Percentiles rank a stretch among this genome's conserved stretches.
Conservation (phyloP, 257 asterid species). For the Fraxinus excelsior region DNA sequence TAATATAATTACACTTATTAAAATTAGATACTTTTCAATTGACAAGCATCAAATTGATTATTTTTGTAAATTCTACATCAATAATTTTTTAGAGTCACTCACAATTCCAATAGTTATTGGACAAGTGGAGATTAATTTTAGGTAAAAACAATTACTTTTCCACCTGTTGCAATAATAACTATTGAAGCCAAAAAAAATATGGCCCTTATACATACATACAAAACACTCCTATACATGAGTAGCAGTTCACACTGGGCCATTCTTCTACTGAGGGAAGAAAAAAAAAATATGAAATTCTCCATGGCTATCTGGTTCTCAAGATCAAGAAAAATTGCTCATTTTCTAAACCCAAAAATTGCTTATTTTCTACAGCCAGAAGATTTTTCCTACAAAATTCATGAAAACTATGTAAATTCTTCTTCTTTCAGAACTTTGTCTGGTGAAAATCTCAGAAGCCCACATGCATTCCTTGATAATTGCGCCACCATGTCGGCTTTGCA, state of each 20-base stretch:
- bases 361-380: slow-evolving; percentile 10
- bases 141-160: too few relatives aligned
- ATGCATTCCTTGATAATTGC: slow-evolving; percentile 18
- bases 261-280: not conserved
- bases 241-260: not conserved
- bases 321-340: slow-evolving; percentile 44
- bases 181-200: not conserved
- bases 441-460: not conserved
- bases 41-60: too few relatives aligned
- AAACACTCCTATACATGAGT: not conserved
- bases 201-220: not conserved
- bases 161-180: not conserved
- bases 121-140: not conserved
- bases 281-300: not conserved
- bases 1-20: too few relatives aligned
- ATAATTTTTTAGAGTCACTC: too few relatives aligned
- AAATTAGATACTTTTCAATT: too few relatives aligned
- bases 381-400: slow-evolving; percentile 17
- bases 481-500: slow-evolving; percentile 19
- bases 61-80: too few relatives aligned
- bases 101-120: not conserved
- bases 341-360: slow-evolving; percentile 32
- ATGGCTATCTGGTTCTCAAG: slow-evolving; percentile 58
- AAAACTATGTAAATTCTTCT: slow-evolving; percentile 13
- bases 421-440: slow-evolving; percentile 29